Conservation (phyloP, 345 rosid genomes). For the Arabidopsis arenosa region DNA sequence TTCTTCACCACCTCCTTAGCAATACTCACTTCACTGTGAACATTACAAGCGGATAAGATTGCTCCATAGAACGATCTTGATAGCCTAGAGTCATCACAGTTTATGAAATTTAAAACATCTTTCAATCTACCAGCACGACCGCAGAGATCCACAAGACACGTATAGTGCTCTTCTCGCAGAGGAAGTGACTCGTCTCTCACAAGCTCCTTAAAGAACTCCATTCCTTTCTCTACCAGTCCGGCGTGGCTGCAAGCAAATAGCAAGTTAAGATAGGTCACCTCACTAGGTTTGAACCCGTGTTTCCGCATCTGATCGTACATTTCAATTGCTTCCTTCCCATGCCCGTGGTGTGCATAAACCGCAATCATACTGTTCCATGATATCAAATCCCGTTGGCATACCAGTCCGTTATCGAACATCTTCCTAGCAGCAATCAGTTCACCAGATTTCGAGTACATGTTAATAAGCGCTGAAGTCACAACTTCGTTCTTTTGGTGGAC, state of each 20-base stretch:
- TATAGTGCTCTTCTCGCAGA: slow-evolving; percentile 68
- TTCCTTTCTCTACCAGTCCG: slow-evolving; percentile 72
- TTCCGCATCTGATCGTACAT: slow-evolving; percentile 64
- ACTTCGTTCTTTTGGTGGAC: slow-evolving; percentile 51
- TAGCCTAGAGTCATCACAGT: slow-evolving; percentile 42
- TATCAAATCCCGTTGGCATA: slow-evolving; percentile 58
- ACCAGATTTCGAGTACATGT: slow-evolving; percentile 83
- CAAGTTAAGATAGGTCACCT: slow-evolving; percentile 65
- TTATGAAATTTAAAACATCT: slow-evolving; percentile 55
- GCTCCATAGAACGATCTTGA: slow-evolving; percentile 66
- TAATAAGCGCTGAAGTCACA: slow-evolving; percentile 67
- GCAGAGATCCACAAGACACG: slow-evolving; percentile 73
- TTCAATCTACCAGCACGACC: slow-evolving; percentile 69
- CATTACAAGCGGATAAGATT: slow-evolving; percentile 68
- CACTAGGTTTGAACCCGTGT: slow-evolving; percentile 59
- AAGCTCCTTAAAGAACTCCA: slow-evolving; percentile 59
- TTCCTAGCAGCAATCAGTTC: slow-evolving; percentile 57
- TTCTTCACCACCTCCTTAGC: slow-evolving; percentile 61
- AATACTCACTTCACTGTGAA: slow-evolving; percentile 53
- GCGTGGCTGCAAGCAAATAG: slow-evolving; percentile 78
- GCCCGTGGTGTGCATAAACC: slow-evolving; percentile 78
- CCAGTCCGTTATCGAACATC: slow-evolving; percentile 54
- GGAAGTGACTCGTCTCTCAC: slow-evolving; percentile 49
- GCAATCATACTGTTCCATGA: slow-evolving; percentile 80
- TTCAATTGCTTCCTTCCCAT: slow-evolving; percentile 61